Evolutionary conservation across 257 asterid species (phyloP), one percentile per base, ranked within the genome.

Genomic region (Solanum etuberosum): DNA sequence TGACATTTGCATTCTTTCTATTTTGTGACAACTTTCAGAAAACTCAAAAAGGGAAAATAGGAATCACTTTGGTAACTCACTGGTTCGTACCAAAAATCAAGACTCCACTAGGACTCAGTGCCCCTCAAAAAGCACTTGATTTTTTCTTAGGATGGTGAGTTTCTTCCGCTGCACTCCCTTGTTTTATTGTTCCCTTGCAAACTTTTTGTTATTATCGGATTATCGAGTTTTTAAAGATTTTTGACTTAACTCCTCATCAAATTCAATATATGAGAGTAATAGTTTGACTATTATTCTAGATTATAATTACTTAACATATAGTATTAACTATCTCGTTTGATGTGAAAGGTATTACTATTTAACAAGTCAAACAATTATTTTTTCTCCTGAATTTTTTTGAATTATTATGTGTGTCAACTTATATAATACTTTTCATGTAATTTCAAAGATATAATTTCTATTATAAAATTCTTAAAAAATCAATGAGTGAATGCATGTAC

Each of bases 111-210:
- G 91, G 91, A 57, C 86, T 37, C 83, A 76, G 84, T 34, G 88
- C 91, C 46, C 91, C 89, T 0, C 40, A 57, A 40, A 86, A 48
- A 29, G 91, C 91, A 34, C 89, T 89, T 74, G 91, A 89, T 67
- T 89, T 89, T 87, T 54, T 83, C 74, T 78, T 89, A 37, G 91
- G 91, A 86, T 89, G 91, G 91, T 89, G 29, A 86, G 63, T 31
- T 23, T n/a, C 40, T n/a, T 3, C 5, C 38, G 27, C 37, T 27
- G 29, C 9, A 67, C 18, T 11, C 48, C 80, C 48, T 72, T 72
- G 48, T 12, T 72, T 48, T 72, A 34, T 72, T 70, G 40, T 70
- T 35, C 40, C 76, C 13, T 72, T 72, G 80, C 46, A 9, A 72
- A 35, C 35, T 34, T 34, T 48, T 35, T 72, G 38, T 68, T 20